Base-by-base conservation (phyloP, 768 basidiomycete species). In the Pisolithus microcarpus region DNA sequence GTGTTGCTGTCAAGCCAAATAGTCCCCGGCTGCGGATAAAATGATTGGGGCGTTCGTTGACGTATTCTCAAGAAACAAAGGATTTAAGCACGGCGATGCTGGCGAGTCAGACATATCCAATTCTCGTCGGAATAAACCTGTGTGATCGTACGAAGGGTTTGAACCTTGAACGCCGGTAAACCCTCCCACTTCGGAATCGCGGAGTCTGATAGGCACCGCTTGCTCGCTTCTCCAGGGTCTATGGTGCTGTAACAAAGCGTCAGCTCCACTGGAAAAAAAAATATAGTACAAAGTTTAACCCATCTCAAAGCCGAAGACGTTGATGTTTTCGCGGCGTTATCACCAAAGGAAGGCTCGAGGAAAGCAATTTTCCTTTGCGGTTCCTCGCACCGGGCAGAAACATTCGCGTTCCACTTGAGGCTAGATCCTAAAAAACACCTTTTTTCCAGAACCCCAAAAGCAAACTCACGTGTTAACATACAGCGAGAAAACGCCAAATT, bases 361-460 rank as follows among this genome's bases (percentile, higher is more conserved):
- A 64, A 58, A 59, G 64, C 53, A 54, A 48, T 52, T 50, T 43
- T 48, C 64, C 63, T 74, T 74, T 64, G 68, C 70, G 69, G 70
- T 74, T 73, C 69, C 57, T 63, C 67, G 66, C 62, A 70, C 75
- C 73, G 72, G 26, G 28, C 24, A 34, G 34, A 23, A 48, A 74
- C 72, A 75, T 71, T 70, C 67, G 70, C 62, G 66, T 73, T 68
- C 74, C 71, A 63, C 64, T 77, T 71, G 73, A 72, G 75, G 73
- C 71, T 77, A 72, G 72, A 67, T 58, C 48, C 44, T 51, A 47
- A 49, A 56, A 23, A 51, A 23, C 43, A 50, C 57, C 43, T 56
- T 60, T 61, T 67, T 55, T 50, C 31, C 49, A 54, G 60, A 56
- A 55, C 60, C 64, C 61, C 53, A 56, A 55, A 57, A 63, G 49